Evolutionary conservation across 1,139 yeast genomes (phyloP).

Genomic region (Sugiyamaella novakii): DNA sequence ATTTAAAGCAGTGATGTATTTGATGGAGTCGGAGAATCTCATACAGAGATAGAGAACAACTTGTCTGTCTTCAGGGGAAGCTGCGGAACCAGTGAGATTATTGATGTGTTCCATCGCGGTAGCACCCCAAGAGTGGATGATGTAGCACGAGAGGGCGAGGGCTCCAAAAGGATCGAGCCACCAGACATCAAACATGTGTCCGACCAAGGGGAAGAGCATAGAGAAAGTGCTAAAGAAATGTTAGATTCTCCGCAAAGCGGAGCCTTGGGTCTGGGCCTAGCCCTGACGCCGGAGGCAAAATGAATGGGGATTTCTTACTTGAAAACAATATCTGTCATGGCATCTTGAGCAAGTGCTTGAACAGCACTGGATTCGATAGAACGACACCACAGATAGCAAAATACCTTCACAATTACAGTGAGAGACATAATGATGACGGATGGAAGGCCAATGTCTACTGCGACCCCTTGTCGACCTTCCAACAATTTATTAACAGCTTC

Average conservation of each 20-base stretch:
- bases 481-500: conserved; percentile 51
- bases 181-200: conserved; percentile 56
- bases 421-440: conserved; percentile 62
- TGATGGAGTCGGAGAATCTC: conserved; percentile 69
- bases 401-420: conserved; percentile 62
- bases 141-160: conserved; percentile 59
- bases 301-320: conserved; percentile 40
- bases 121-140: conserved; percentile 63
- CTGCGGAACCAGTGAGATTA: conserved; percentile 74
- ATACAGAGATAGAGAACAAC: conserved; percentile 66
- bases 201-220: conserved; percentile 66
- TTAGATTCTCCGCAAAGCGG: background rate
- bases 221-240: conserved; percentile 50
- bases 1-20: conserved; percentile 64
- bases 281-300: background rate
- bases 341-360: conserved; percentile 81
- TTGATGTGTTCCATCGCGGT: conserved; percentile 68
- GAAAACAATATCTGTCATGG: conserved; percentile 74
- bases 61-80: conserved; percentile 63
- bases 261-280: background rate
- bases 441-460: conserved; percentile 55
- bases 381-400: conserved; percentile 67
- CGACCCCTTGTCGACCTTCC: conserved; percentile 37
- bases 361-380: conserved; percentile 67
- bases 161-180: conserved; percentile 82